Conservation (phyloP, 108 stramenopile genomes). For the Fistulifera pelliculosa region DNA sequence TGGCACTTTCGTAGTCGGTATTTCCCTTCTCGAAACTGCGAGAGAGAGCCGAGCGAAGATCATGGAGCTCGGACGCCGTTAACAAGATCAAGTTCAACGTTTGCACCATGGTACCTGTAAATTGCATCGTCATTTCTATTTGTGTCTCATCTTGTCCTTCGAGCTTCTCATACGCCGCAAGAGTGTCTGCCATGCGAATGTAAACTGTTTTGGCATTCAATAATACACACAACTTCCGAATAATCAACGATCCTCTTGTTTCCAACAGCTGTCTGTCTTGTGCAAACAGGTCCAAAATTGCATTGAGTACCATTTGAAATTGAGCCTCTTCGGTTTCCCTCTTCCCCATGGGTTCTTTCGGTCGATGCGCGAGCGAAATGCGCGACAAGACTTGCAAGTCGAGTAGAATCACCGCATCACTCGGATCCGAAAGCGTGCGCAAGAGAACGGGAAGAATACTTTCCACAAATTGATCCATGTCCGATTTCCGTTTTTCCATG, state of each 20-base stretch:
- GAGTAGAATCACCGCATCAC: conserved; percentile 86
- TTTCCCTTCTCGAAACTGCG: conserved; percentile 18
- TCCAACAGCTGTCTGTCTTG: conserved; percentile 87
- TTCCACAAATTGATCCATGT: conserved; percentile 86
- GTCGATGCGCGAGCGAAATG: conserved; percentile 53
- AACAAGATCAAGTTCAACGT: conserved; percentile 94
- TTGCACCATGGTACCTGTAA: conserved; percentile 95
- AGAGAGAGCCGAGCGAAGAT: conserved; percentile 65
- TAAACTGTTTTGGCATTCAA: conserved; percentile 91
- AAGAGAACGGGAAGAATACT: conserved; percentile 86
- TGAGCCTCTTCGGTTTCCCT: conserved; percentile 58
- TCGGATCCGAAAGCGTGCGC: conserved; percentile 86
- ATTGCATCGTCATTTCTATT: conserved; percentile 68
- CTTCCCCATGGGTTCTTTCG: conserved; percentile 1
- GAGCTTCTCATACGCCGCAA: conserved; percentile 49
- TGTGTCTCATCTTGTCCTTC: conserved; percentile 21
- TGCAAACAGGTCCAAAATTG: conserved; percentile 84
- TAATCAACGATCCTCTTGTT: conserved; percentile 89
- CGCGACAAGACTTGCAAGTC: conserved; percentile 92
- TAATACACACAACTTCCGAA: conserved; percentile 92
- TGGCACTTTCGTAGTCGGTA: conserved; percentile 21
- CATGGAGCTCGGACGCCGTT: conserved; percentile 92
- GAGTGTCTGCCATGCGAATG: conserved; percentile 79
- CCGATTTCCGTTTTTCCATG: conserved; percentile 83
- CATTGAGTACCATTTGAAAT: conserved; percentile 87